These are phyloP conservation scores for Neurospora sp. DNA, from an alignment of 495 filamentous ascomycete species.

Conservation along the genomic window DNA sequence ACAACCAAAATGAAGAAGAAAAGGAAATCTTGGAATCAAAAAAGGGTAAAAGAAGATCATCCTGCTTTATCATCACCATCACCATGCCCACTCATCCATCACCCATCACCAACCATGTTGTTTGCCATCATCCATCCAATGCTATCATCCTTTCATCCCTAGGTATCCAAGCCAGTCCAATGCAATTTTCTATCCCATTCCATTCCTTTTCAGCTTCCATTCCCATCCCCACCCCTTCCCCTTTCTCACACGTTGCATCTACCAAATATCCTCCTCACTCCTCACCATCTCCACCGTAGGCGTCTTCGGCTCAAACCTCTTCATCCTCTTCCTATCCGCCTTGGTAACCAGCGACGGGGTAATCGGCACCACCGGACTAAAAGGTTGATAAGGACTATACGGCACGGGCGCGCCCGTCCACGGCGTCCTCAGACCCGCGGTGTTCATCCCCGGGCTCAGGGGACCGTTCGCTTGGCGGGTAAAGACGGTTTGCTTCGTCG, in stretches of 20 bases:
- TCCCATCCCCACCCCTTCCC: neutral
- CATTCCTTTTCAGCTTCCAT: neutral
- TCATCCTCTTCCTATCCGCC: constrained; percentile 61
- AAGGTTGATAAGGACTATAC: constrained; percentile 92
- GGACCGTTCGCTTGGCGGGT: too few relatives aligned
- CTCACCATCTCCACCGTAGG: constrained; percentile 45
- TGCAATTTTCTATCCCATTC: too few relatives aligned
- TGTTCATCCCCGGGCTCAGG: too few relatives aligned
- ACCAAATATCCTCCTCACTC: constrained; percentile 45
- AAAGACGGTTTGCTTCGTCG: constrained; percentile 68
- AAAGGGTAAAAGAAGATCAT: neutral
- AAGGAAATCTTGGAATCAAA: neutral
- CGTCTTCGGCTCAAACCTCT: constrained; percentile 47
- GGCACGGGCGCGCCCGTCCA: constrained; percentile 67
- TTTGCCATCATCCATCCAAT: neutral
- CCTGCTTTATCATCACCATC: neutral
- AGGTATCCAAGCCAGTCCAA: too few relatives aligned
- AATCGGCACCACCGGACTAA: constrained; percentile 73
- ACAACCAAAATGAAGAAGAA: neutral
- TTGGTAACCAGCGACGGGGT: constrained; percentile 71
- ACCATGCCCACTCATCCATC: neutral
- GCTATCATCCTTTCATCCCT: neutral
- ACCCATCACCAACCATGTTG: neutral
- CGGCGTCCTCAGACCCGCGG: too few relatives aligned
- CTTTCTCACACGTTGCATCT: constrained; percentile 5